Base-by-base conservation (phyloP, 2,329 filamentous ascomycete genomes). In the Aureobasidium sp. region DNA sequence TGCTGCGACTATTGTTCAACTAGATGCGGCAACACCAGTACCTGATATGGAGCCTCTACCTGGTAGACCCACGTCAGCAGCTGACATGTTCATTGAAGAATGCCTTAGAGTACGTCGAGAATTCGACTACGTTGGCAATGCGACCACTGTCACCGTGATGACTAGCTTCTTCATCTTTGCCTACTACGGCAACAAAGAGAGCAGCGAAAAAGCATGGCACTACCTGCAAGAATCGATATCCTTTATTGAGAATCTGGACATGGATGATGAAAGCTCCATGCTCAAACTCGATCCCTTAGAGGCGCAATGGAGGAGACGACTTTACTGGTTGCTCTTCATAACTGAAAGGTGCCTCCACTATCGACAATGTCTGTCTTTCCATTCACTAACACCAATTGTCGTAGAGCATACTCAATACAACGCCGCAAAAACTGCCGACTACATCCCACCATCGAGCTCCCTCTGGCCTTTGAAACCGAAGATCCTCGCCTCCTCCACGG, bases 241-340 rank as follows among this genome's bases (percentile, higher is more conserved):
- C 1, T 70, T 71, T 34, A 59, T 67, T 8, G 69, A 74, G 64
- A 72, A 67, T 29, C 61, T 74, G 51, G 67, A 70, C 12, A 68
- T 74, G 65, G 72, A 73, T 57, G 70, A 72, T 36, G 71, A 74
- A 50, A 63, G 67, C 17, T 64, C 65, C 5, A 73, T 73, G 53
- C 62, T 64, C n/a, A 68, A 70, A 52, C 66, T 73, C 3, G 67
- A 72, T 34, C 66, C 68, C 1, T 58, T 67, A 1, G 70, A 74
- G 47, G 69, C 69, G 23, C 71, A 74, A 55, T 74, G 72, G 72
- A 65, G 70, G 32, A 62, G 71, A 46, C 63, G 72, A n/a, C 52
- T 74, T 1, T 74, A 73, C 62, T 74, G 71, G 71, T 63, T 74
- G 10, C 68, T 73, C 10, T 73, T 74, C 66, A 69, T 74, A 59